Base-by-base conservation (phyloP, 106 monocot species). In the Dendrobium nobile region DNA sequence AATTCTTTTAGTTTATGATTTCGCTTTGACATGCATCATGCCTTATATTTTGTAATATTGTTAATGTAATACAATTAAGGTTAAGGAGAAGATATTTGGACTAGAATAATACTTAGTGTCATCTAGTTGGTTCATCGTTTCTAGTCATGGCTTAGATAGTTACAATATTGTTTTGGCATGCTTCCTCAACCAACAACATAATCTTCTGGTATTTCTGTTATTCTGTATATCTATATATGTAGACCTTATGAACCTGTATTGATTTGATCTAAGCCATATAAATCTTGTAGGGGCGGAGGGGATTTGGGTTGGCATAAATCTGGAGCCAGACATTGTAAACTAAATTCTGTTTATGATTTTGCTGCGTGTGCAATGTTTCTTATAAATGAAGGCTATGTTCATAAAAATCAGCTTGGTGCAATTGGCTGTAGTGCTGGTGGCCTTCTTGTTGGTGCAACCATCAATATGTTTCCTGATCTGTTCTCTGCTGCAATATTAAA, bases 351-450 rank as follows among this genome's bases (percentile, higher is more conserved):
- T 45, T 67, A 83, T 88, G 98, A 98, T 87, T 98, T 98, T 86
- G 81, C 84, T 80, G 92, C 94, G 81, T 98, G 92, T 86, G 95
- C 87, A 43, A 83, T 67, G 79, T 92, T 87, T 80, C 92, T 98
- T 67, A 77, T 89, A 48, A 87, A 77, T 80, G 88, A 95, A 77
- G 92, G 94, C 75, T 95, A 88, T 91, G 89, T 95, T 82, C 86
- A 84, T 80, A 88, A 92, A 80, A 77, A 84, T 81, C 80, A 80
- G 72, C 98, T 98, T 70, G 77, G 82, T 86, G 92, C 95, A 75
- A 79, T 94, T 81, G 98, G 94, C 61, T 90, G 73, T 79, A 98
- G 98, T 88, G 98, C 95, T 75, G 98, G 98, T 72, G 98, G 98
- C 11, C 89, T 98, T 85, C 89, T 98, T 79, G 89, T 98, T 70